phyloP scores from a whole-genome alignment of 1,284 basidiomycete species.

The Leccinum subrobustum region DNA sequence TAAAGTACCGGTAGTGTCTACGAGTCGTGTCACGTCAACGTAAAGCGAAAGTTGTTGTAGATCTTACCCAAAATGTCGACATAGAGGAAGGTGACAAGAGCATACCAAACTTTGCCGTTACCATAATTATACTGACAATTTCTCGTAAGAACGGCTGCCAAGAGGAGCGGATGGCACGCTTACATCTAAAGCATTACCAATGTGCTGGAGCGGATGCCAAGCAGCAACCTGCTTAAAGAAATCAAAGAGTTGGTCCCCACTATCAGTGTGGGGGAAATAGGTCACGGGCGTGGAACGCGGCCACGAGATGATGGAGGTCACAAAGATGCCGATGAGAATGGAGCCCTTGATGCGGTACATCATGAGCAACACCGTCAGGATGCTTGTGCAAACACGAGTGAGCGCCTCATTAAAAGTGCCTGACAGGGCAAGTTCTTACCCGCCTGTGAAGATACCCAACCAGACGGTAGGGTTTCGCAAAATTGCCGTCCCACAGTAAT shows the following conservation, averaged over 20 bases:
- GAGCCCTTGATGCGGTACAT: constrained; percentile 86
- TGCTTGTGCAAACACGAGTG: constrained; percentile 36
- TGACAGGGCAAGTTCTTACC: constrained; percentile 42
- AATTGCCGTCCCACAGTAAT: constrained; percentile 69
- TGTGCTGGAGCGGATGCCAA: constrained; percentile 63
- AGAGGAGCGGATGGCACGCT: constrained; percentile 28
- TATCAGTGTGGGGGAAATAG: constrained; percentile 72
- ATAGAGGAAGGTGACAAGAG: constrained; percentile 85
- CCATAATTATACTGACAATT: constrained; percentile 49
- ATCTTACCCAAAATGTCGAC: constrained; percentile 76
- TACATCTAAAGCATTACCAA: constrained; percentile 66
- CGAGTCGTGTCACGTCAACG: constrained; percentile 1
- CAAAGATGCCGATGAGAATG: constrained; percentile 80
- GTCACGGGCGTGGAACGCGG: constrained; percentile 80
- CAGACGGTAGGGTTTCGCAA: constrained; percentile 78
- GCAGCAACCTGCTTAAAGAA: constrained; percentile 88
- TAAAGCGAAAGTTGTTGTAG: background rate
- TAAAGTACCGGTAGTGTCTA: constrained; percentile 67
- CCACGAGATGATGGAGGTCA: constrained; percentile 89
- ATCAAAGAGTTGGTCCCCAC: constrained; percentile 74
- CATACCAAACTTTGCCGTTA: constrained; percentile 83
- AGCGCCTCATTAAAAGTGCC: constrained; percentile 9
- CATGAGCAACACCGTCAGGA: constrained; percentile 78
- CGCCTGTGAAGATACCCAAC: constrained; percentile 88
- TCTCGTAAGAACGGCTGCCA: background rate